Evolutionary conservation across 352 stramenopile genomes (phyloP), one percentile per base, ranked within the genome.

Genomic region (Phytophthora colocasiae): DNA sequence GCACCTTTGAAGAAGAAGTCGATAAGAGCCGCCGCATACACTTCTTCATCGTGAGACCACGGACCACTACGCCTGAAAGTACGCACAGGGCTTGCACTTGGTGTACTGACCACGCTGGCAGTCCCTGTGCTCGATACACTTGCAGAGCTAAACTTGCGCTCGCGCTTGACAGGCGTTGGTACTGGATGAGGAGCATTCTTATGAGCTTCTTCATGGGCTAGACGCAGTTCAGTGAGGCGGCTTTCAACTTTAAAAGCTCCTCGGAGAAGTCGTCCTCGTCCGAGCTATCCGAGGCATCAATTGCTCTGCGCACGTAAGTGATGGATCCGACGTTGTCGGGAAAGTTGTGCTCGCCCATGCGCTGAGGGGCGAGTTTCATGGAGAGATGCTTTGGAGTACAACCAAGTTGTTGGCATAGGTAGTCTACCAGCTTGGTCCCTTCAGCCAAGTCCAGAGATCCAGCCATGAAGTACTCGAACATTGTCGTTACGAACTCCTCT

Each of bases 401-500:
- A 6, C 66, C 49, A 12, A 92, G 71, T 52, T 90, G 75, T 38
- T 77, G 76, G 51, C 81, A 89, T 3, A 92, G 47, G 40, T 86
- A 92, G 39, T 24, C 66, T 29, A 89, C 77, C 27, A 92, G 76
- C 40, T 65, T 76, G n/a, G 78, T 89, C 8, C 74, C 78, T n/a
- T 89, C 76, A 15, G 67, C 55, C 12, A 92, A 38, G 11, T 80
- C 77, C 27, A 92, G 66, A 51, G 70, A 48, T 19, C 83, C 83
- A n/a, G 75, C 76, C 50, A 78, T 76, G 36, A 92, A 92, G 53
- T 73, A 89, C 65, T 92, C 80, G 54, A 89, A 75, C 39, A 92
- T 71, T 7, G 76, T 67, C 1, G 57, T 82, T 29, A 85, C 77
- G 56, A 85, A 89, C 47, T 76, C 60, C 50, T 90, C 81, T 66